phyloP scores from a whole-genome alignment of 2,329 filamentous ascomycete genomes.

The Penicillium sp. region DNA sequence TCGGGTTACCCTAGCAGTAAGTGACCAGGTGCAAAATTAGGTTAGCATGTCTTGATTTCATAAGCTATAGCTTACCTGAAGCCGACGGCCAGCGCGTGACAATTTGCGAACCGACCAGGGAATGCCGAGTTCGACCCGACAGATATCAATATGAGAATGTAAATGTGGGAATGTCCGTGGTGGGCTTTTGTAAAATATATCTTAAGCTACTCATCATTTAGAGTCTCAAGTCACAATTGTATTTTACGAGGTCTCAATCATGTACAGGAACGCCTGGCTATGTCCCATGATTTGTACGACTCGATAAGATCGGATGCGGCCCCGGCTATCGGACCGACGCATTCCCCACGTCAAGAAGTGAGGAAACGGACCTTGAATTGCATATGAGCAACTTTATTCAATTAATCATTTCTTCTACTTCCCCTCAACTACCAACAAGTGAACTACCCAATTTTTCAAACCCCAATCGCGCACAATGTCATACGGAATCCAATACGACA shows the following conservation, averaged over 20 bases:
- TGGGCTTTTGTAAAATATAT: too few relatives aligned
- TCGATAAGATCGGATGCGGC: constrained; percentile 22
- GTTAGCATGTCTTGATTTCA: too few relatives aligned
- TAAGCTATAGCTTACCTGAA: neutral
- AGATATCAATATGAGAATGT: neutral
- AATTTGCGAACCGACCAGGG: neutral
- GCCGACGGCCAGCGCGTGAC: neutral
- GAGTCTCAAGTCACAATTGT: too few relatives aligned
- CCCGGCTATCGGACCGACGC: constrained; percentile 14
- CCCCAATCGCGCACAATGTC: constrained; percentile 25
- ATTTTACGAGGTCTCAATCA: too few relatives aligned
- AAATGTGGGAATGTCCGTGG: too few relatives aligned
- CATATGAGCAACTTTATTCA: neutral
- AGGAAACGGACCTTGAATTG: neutral
- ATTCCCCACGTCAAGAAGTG: neutral
- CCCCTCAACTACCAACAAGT: neutral
- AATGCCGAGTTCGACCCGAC: neutral
- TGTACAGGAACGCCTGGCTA: too few relatives aligned
- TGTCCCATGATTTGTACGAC: neutral
- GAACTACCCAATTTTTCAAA: neutral
- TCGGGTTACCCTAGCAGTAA: neutral
- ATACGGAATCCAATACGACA: constrained; percentile 32
- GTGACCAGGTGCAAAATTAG: neutral
- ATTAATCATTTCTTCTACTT: neutral
- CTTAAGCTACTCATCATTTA: too few relatives aligned